Base-by-base conservation (phyloP, 768 basidiomycete genomes). In the Udeniomyces megalosporus region DNA sequence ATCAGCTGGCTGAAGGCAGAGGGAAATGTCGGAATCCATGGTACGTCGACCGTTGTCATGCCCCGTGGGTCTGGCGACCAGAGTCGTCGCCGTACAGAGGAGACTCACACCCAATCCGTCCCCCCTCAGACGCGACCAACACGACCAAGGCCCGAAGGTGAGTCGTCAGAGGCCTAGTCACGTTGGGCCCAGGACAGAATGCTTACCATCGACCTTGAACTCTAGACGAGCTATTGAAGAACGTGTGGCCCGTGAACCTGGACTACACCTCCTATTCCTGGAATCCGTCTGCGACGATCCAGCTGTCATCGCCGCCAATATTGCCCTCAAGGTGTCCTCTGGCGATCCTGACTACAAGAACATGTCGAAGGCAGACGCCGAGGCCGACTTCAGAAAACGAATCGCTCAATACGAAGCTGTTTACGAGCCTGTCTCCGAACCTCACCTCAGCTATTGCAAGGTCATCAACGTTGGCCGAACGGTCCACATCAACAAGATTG, bases 311-410 rank as follows among this genome's bases (percentile, higher is more conserved):
- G 92, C 95, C 0, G 84, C 92, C 22, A 99, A 99, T 70, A 84
- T 99, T 47, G 90, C 88, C 8, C 79, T 97, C 65, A 99, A 99
- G 76, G 91, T 96, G 50, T 82, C 82, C 61, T 90, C 88, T 1
- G 95, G 95, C 22, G 95, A 99, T 76, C 95, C 95, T 0, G 95
- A 99, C 73, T 99, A 99, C 77, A 86, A 87, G 70, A 84, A 88
- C 68, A 86, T 81, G 74, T 83, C 86, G 1, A 83, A 78, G 20
- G 87, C 91, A 71, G 80, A 83, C 60, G 95, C 95, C 31, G 83
- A 90, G 72, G 77, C 76, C 28, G 95, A 99, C 75, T 99, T 99
- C 72, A 74, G 86, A 60, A 82, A 83, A 61, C 84, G 95, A 24
- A 99, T 99, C 69, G 81, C 80, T 66, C 84, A 85, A 71, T 99